These are phyloP conservation scores for Rhodamnia rubescens DNA, from an alignment of 345 rosid genomes.

Conservation along the genomic window DNA sequence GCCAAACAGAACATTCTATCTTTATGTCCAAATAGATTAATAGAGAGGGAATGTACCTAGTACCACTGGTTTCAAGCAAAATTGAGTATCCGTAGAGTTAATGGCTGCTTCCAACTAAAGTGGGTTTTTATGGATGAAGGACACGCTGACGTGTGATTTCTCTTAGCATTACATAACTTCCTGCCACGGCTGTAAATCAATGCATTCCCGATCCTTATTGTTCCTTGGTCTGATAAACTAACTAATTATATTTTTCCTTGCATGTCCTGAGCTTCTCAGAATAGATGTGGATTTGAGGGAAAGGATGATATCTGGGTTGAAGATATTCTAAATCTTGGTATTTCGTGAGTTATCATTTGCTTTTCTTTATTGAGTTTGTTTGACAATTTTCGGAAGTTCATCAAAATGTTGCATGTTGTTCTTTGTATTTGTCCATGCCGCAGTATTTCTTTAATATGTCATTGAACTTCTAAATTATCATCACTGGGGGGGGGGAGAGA, in stretches of 20 bases:
- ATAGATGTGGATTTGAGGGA: constrained; percentile 86
- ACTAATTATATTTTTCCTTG: background rate
- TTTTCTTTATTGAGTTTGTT: background rate
- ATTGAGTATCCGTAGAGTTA: background rate
- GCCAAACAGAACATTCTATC: background rate
- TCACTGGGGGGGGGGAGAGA: background rate
- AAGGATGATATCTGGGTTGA: constrained; percentile 92
- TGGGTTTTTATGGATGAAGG: background rate
- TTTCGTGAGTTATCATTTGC: constrained; percentile 57
- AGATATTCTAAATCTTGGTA: constrained; percentile 89
- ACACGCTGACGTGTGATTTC: background rate
- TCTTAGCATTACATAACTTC: background rate
- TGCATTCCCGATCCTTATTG: background rate
- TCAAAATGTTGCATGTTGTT: background rate
- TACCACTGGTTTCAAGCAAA: background rate
- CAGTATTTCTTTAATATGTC: background rate
- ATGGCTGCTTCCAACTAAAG: background rate
- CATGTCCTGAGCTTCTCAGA: constrained; percentile 34
- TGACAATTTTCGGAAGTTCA: background rate
- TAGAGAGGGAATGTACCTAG: background rate
- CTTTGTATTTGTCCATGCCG: background rate
- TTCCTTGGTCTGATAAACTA: background rate
- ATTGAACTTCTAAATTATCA: background rate
- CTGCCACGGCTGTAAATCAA: background rate
- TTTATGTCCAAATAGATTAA: background rate